phyloP scores from a whole-genome alignment of 2,329 filamentous ascomycete species.

The Rhynchosporium secalis region DNA sequence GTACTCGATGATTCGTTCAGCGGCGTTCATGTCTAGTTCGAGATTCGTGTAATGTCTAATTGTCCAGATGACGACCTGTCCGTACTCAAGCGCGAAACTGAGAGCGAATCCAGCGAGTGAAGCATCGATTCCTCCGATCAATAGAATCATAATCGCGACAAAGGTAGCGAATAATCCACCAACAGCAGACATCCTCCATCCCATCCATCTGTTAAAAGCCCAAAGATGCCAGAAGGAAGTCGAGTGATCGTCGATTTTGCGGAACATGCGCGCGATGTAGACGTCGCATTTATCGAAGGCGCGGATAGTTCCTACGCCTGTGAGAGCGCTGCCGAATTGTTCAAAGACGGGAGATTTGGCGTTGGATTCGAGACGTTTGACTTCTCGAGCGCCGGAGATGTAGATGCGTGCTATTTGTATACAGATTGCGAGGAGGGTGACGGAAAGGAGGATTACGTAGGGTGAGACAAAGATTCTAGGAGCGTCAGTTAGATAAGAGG shows the following conservation, averaged over 20 bases:
- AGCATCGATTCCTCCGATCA: constrained; percentile 62
- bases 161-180: constrained; percentile 68
- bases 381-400: constrained; percentile 69
- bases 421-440: constrained; percentile 57
- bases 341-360: constrained; percentile 80
- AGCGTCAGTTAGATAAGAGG: constrained; percentile 55
- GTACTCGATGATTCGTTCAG: constrained; percentile 76
- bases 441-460: constrained; percentile 62
- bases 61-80: constrained; percentile 61
- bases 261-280: constrained; percentile 70
- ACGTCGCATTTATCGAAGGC: constrained; percentile 68
- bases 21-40: constrained; percentile 77
- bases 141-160: constrained; percentile 64
- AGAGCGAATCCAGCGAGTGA: constrained; percentile 75
- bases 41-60: constrained; percentile 68
- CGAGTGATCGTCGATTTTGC: constrained; percentile 66
- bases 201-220: constrained; percentile 77
- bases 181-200: constrained; percentile 68
- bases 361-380: constrained; percentile 75
- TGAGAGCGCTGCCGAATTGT: constrained; percentile 71
- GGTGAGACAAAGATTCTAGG: constrained; percentile 63
- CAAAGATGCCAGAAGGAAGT: constrained; percentile 67
- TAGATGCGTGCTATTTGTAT: constrained; percentile 61
- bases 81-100: constrained; percentile 71
- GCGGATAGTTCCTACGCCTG: constrained; percentile 73